Base-by-base conservation (phyloP, 768 basidiomycete genomes). In the Russula ochroleuca region DNA sequence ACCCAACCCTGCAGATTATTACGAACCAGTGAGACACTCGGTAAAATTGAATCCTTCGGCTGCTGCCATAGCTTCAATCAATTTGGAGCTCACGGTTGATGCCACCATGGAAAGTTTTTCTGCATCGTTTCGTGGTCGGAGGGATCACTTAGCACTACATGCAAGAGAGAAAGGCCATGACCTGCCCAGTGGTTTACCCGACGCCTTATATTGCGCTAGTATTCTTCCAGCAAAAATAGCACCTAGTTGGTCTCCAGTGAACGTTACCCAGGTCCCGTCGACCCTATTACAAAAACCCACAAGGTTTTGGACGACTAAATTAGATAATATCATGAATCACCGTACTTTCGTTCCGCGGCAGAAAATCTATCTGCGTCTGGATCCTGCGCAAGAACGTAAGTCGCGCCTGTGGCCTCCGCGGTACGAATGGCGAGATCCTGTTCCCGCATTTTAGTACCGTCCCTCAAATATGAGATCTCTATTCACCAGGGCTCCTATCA, bases 11-110 rank as follows among this genome's bases (percentile, higher is more conserved):
- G 10, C 51, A 13, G 41, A 43, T 51, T 13, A 47, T 25, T 56
- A 68, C 66, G n/a, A 63, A 87, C 90, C 92, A 38, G 93, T 95
- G 48, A 95, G 74, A 70, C 90, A 94, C 72, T 95, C 92, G 9
- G 81, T 81, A 71, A 93, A 94, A 69, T 80, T 84, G 77, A 94
- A 94, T 1, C 90, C 91, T 70, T 94, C 92, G 5, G 71, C 71
- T 37, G 75, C 70, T 0, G 92, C 92, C 78, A 95, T 90, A 2
- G 82, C 77, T 70, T 87, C 85, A 8, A 94, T 75, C 92, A 95
- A 92, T 75, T 91, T 94, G 15, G 90, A 93, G 71, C 91, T 94
- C 17, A 95, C 93, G 5, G 91, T 90, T 1, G 92, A 93, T 5
- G 90, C 91, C 7, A 94, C 86, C 84, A 95, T 90, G 2, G 87